phyloP scores from a whole-genome alignment of 2,329 filamentous ascomycete genomes.

The Fusarium chlamydosporum region DNA sequence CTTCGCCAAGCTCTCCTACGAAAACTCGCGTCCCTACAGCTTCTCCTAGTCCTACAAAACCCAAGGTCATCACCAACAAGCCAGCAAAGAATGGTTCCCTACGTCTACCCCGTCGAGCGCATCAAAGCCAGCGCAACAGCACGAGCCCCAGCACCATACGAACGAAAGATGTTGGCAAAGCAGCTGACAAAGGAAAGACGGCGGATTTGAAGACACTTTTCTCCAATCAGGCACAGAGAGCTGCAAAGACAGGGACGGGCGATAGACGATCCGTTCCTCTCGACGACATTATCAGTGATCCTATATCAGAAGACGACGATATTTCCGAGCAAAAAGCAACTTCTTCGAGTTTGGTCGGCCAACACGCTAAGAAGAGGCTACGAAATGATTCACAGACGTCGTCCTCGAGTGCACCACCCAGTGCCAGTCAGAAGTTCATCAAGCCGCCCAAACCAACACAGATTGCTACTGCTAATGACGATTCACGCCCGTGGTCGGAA shows the following conservation, averaged over 20 bases:
- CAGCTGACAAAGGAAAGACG: slow-evolving; percentile 66
- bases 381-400: slow-evolving; percentile 54
- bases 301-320: slow-evolving; percentile 73
- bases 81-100: slow-evolving; percentile 44
- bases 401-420: slow-evolving; percentile 46
- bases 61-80: slow-evolving; percentile 38
- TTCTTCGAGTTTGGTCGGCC: slow-evolving; percentile 68
- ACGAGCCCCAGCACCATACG: slow-evolving; percentile 58
- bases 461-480: slow-evolving; percentile 59
- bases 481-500: slow-evolving; percentile 87
- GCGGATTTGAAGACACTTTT: slow-evolving; percentile 72
- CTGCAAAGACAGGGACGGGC: slow-evolving; percentile 53
- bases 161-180: slow-evolving; percentile 56
- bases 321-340: slow-evolving; percentile 66
- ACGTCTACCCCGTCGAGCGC: slow-evolving; percentile 48
- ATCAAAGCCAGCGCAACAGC: slow-evolving; percentile 51
- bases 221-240: slow-evolving; percentile 71
- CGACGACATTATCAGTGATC: slow-evolving; percentile 68
- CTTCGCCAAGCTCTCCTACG: slow-evolving; percentile 63
- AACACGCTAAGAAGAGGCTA: slow-evolving; percentile 68
- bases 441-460: slow-evolving; percentile 57
- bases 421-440: slow-evolving; percentile 67
- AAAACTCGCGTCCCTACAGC: slow-evolving; percentile 53
- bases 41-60: slow-evolving; percentile 61
- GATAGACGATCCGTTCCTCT: slow-evolving; percentile 52